These are phyloP conservation scores for Talaromyces wortmannii DNA, from an alignment of 495 filamentous ascomycete species.

Conservation along the genomic window DNA sequence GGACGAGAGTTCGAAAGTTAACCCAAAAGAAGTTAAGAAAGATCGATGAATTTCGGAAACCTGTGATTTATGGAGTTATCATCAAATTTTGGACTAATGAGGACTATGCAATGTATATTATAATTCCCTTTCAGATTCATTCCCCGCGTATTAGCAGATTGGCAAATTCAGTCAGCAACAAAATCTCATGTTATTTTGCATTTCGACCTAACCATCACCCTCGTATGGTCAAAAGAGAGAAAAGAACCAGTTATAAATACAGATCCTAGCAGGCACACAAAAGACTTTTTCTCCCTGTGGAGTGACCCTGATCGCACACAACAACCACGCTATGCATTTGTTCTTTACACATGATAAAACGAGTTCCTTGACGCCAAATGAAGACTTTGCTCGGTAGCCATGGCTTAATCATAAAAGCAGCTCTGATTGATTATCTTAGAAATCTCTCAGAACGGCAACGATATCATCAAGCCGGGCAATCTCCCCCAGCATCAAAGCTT, in stretches of 20 bases:
- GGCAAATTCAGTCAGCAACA: too few species aligned
- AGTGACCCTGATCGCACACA: neutral
- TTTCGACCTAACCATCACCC: too few species aligned
- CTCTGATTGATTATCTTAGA: conserved; percentile 28
- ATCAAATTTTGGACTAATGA: too few species aligned
- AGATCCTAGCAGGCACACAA: neutral
- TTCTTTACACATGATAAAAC: too few species aligned
- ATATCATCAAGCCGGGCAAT: conserved; percentile 75
- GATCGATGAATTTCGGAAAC: neutral
- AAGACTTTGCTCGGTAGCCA: too few species aligned
- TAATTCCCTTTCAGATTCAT: too few species aligned
- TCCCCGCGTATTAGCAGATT: too few species aligned
- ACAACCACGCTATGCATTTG: conserved; percentile 3
- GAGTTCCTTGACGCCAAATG: too few species aligned
- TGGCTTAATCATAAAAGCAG: too few species aligned
- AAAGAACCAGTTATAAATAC: neutral
- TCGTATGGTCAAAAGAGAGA: neutral
- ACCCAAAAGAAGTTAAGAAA: neutral
- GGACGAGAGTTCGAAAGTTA: neutral
- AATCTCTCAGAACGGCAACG: conserved; percentile 78
- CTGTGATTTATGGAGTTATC: too few species aligned
- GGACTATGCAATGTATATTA: too few species aligned
- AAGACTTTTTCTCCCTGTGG: neutral
- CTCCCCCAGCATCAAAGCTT: conserved; percentile 71
- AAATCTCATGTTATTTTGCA: neutral